Conservation (phyloP, 306 rosid genomes). For the Castanea mollissima region DNA sequence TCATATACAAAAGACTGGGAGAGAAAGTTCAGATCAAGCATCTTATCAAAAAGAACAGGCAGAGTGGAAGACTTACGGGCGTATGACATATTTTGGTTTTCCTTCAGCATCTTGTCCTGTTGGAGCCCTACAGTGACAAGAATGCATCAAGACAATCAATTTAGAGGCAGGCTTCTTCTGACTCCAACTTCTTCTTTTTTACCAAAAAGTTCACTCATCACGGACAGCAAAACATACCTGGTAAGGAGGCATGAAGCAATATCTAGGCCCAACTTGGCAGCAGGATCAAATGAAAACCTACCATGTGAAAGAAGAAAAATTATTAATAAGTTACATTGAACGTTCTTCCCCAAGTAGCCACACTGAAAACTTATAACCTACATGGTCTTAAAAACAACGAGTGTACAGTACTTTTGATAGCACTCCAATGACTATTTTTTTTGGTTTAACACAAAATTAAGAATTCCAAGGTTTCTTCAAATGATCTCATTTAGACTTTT, state of each 20-base stretch:
- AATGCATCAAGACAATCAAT: constrained; percentile 11
- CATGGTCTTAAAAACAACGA: not conserved
- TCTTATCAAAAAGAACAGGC: constrained; percentile 15
- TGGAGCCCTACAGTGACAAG: constrained; percentile 60
- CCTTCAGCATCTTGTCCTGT: constrained; percentile 76
- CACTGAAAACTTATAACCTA: not conserved
- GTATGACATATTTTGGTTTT: constrained; percentile 66
- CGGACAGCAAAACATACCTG: constrained; percentile 46
- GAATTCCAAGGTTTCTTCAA: not conserved
- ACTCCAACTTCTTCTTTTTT: not conserved
- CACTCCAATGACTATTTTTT: not conserved
- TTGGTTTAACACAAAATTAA: not conserved
- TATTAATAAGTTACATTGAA: constrained; percentile 5
- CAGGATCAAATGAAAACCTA: constrained; percentile 89
- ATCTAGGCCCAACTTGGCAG: constrained; percentile 69
- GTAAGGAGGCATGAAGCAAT: constrained; percentile 81
- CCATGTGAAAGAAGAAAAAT: constrained; percentile 19
- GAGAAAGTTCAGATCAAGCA: constrained; percentile 17
- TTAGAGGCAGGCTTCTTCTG: constrained; percentile 1
- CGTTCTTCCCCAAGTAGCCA: not conserved
- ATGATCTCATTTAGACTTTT: not conserved
- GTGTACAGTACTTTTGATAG: not conserved
- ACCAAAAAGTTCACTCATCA: not conserved
- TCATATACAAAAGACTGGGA: not conserved
- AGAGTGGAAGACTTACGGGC: constrained; percentile 83